phyloP scores from a whole-genome alignment of 1,284 basidiomycete species.

The Anthracocystis panici-leucophaei region DNA sequence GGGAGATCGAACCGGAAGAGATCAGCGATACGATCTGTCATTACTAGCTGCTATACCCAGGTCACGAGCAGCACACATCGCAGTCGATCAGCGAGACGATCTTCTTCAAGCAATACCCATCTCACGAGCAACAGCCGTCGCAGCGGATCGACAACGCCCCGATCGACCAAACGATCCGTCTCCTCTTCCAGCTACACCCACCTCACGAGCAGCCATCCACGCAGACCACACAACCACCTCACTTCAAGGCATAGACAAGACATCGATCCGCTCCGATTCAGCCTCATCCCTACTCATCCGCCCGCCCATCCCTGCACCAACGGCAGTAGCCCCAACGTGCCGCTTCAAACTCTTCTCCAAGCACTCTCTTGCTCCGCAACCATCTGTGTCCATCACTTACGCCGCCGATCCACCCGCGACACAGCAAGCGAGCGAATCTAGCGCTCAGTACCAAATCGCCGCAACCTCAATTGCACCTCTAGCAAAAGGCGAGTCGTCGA shows the following conservation, averaged over 20 bases:
- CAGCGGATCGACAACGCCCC: no score
- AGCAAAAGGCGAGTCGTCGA: neutral
- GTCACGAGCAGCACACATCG: no score
- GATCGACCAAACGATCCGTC: no score
- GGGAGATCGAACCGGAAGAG: neutral
- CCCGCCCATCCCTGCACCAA: slow-evolving; percentile 3
- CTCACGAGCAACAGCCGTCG: neutral
- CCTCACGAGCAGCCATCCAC: neutral
- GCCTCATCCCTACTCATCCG: slow-evolving; percentile 28
- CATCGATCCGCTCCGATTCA: neutral
- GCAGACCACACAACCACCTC: neutral
- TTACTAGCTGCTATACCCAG: neutral
- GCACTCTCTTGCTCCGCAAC: neutral
- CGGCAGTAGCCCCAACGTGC: slow-evolving; percentile 7
- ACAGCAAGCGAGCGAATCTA: neutral
- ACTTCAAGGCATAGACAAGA: neutral
- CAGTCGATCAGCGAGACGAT: no score
- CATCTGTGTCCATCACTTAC: neutral
- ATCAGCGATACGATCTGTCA: neutral
- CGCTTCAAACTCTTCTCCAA: slow-evolving; percentile 35
- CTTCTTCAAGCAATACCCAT: neutral
- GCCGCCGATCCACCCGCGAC: no score
- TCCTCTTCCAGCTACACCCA: neutral
- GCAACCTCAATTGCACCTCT: neutral
- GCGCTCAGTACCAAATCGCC: neutral